Conservation (phyloP, 352 stramenopile species). For the Globisporangium yorkense region DNA sequence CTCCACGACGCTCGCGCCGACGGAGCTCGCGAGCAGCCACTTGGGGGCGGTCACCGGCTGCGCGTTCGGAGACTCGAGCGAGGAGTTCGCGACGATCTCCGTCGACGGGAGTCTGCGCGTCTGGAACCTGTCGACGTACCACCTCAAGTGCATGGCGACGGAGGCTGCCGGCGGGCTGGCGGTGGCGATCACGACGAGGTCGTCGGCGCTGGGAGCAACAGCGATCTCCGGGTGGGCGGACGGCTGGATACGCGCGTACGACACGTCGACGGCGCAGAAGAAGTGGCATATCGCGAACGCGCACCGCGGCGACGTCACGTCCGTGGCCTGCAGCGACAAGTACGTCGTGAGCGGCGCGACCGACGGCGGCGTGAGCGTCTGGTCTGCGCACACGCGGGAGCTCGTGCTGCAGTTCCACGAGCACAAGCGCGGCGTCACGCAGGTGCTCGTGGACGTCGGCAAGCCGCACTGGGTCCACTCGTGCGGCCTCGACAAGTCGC, state of each 20-base stretch:
- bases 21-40: slow-evolving; percentile 61
- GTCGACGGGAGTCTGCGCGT: slow-evolving; percentile 62
- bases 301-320: slow-evolving; percentile 81
- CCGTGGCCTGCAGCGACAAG: slow-evolving; percentile 43
- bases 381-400: slow-evolving; percentile 77
- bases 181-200: slow-evolving; percentile 28
- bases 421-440: slow-evolving; percentile 76
- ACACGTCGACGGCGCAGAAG: slow-evolving; percentile 33
- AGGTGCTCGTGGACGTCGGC: slow-evolving; percentile 73
- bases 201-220: slow-evolving; percentile 3
- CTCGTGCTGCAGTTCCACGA: slow-evolving; percentile 90
- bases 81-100: slow-evolving; percentile 69
- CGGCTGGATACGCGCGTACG: slow-evolving; percentile 67
- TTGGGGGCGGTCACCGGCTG: slow-evolving; percentile 54
- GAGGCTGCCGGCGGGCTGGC: slow-evolving; percentile 47
- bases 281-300: slow-evolving; percentile 87
- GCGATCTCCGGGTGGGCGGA: slow-evolving; percentile 66
- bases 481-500: slow-evolving; percentile 73
- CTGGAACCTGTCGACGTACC: slow-evolving; percentile 64
- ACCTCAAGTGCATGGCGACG: slow-evolving; percentile 60
- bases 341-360: slow-evolving; percentile 80
- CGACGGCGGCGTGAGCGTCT: slow-evolving; percentile 88
- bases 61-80: slow-evolving; percentile 47
- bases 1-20: slow-evolving; percentile 37
- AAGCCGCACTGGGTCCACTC: slow-evolving; percentile 85